Evolutionary conservation across 1,284 basidiomycete genomes (phyloP).

Genomic region (Marasmius oreades): DNA sequence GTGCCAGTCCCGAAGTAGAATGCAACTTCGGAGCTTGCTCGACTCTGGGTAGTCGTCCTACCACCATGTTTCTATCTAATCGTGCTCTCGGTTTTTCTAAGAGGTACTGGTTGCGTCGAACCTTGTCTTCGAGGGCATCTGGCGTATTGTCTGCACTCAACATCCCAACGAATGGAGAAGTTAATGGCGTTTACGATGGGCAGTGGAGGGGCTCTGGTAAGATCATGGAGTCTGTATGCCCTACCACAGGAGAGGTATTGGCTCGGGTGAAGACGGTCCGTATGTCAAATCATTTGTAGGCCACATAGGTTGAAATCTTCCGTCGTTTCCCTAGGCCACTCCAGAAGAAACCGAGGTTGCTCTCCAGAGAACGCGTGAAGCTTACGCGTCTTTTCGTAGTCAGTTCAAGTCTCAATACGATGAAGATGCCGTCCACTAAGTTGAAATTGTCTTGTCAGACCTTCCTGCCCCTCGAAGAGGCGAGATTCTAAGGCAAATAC

Average conservation of each 20-base stretch:
- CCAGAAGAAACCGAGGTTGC: conserved; percentile 64
- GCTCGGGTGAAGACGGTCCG: conserved; percentile 64
- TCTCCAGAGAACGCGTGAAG: conserved; percentile 65
- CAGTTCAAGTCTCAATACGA: conserved; percentile 17
- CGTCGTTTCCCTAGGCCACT: conserved; percentile 45
- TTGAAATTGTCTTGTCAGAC: conserved; percentile 23
- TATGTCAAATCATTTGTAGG: conserved; percentile 14
- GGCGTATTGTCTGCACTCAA: conserved; percentile 60
- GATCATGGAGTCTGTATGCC: conserved; percentile 64
- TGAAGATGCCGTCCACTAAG: neutral
- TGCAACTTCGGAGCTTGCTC: conserved; percentile 3
- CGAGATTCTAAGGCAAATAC: conserved; percentile 85
- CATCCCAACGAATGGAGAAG: conserved; percentile 48
- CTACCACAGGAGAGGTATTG: conserved; percentile 73
- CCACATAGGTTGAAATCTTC: neutral
- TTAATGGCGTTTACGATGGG: conserved; percentile 76
- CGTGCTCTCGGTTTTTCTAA: neutral
- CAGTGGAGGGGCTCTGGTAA: conserved; percentile 76
- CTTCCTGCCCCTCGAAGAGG: conserved; percentile 87
- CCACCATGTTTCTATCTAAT: conserved; percentile 8
- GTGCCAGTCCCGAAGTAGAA: neutral
- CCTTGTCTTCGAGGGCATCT: conserved; percentile 62
- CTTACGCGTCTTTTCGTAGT: conserved; percentile 67
- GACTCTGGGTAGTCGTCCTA: neutral
- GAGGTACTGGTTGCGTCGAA: conserved; percentile 25